A percentile compares a stretch with the other conserved stretches of the same genome.
These are phyloP conservation scores for Phellopilus nigrolimitatus DNA, from an alignment of 1,284 basidiomycete species.

Conservation along the genomic window DNA sequence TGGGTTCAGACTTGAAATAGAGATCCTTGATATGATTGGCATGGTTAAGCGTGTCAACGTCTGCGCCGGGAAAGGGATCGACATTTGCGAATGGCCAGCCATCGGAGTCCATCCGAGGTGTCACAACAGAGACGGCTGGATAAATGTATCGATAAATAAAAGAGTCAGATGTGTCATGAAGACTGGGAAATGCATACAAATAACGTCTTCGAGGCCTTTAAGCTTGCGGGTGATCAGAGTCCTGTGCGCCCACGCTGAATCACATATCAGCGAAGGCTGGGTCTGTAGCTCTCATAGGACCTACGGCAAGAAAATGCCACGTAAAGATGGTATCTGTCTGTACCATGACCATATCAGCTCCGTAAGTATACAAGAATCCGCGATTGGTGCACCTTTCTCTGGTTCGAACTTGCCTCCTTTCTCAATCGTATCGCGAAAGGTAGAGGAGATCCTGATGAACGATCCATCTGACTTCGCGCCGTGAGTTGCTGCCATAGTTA, in stretches of 20 bases:
- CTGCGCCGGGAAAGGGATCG: slow-evolving; percentile 69
- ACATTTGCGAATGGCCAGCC: slow-evolving; percentile 86
- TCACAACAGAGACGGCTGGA: slow-evolving; percentile 74
- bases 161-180: not conserved
- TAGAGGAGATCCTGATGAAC: slow-evolving; percentile 72
- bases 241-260: slow-evolving; percentile 93
- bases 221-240: slow-evolving; percentile 85
- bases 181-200: slow-evolving; percentile 47
- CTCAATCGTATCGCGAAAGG: slow-evolving; percentile 73
- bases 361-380: too few relatives aligned
- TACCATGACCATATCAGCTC: slow-evolving; percentile 7
- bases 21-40: slow-evolving; percentile 78
- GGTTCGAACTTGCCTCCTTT: slow-evolving; percentile 73
- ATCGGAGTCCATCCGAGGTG: slow-evolving; percentile 75
- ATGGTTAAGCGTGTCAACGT: slow-evolving; percentile 66
- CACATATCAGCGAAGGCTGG: not conserved
- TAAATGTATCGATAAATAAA: not conserved
- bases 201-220: slow-evolving; percentile 85
- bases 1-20: slow-evolving; percentile 73
- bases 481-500: too few relatives aligned
- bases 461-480: too few relatives aligned
- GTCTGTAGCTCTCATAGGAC: slow-evolving; percentile 25
- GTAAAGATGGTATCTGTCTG: slow-evolving; percentile 86
- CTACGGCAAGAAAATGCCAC: slow-evolving; percentile 76
- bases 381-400: slow-evolving; percentile 83